Percentiles rank a stretch among this genome's conserved stretches.
Conservation (phyloP, 2,329 filamentous ascomycete species). For the Talaromyces albobiverticillius region DNA sequence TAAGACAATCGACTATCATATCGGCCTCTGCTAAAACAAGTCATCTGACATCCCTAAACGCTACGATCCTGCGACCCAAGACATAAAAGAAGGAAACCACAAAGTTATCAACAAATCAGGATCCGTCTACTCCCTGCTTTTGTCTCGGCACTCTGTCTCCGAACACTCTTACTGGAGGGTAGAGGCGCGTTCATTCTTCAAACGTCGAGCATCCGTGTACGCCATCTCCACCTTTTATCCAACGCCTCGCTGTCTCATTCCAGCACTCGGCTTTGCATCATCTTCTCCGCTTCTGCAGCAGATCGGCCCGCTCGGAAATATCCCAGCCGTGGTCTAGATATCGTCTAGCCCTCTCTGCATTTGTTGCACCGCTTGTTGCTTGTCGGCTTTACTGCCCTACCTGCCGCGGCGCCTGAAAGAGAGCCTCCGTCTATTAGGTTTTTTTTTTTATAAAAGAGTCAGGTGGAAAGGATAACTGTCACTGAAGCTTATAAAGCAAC, state of each 20-base stretch:
- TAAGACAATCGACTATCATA: conserved; percentile 8
- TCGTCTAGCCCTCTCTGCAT: neutral
- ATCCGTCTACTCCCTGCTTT: neutral
- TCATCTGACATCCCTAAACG: conserved; percentile 12
- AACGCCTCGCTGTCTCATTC: neutral
- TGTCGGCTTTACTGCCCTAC: neutral
- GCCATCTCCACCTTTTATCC: neutral
- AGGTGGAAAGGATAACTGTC: neutral
- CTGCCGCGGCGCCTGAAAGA: neutral
- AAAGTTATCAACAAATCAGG: neutral
- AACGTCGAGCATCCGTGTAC: conserved; percentile 2
- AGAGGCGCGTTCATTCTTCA: conserved; percentile 8
- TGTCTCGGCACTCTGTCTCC: neutral
- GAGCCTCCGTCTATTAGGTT: neutral
- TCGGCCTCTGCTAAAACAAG: neutral
- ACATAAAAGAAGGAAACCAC: neutral
- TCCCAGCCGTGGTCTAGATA: conserved; percentile 7
- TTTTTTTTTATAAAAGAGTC: neutral
- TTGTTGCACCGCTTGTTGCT: neutral
- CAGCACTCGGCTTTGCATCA: conserved; percentile 6
- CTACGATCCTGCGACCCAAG: neutral
- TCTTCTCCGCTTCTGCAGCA: conserved; percentile 3
- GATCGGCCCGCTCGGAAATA: conserved; percentile 15
- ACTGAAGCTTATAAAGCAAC: neutral
- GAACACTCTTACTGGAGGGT: conserved; percentile 2